phyloP scores from a whole-genome alignment of 2,329 filamentous ascomycete genomes.

The Pseudogymnoascus sp. region DNA sequence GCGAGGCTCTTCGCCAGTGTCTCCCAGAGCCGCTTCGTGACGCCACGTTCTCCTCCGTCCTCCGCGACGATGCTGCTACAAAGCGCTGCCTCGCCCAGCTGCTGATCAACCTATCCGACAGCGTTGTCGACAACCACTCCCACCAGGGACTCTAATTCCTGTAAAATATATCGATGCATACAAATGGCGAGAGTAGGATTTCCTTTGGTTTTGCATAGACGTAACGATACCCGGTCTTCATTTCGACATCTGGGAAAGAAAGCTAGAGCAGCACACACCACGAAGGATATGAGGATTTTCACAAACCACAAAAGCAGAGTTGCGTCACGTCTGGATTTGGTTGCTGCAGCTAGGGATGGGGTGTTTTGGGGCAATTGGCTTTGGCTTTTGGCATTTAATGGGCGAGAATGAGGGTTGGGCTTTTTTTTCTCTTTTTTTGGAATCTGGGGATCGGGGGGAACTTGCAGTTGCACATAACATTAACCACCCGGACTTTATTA shows the following conservation, averaged over 20 bases:
- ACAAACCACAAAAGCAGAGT: slow-evolving; percentile 6
- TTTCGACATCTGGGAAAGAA: slow-evolving; percentile 16
- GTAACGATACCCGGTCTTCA: slow-evolving; percentile 27
- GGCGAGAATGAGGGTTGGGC: background rate
- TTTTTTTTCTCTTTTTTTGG: background rate
- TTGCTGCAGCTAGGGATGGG: slow-evolving; percentile 4
- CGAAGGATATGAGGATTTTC: slow-evolving; percentile 6
- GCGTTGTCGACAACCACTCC: slow-evolving; percentile 45
- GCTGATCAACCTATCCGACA: slow-evolving; percentile 91
- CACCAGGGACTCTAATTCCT: slow-evolving; percentile 26
- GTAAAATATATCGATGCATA: slow-evolving; percentile 21
- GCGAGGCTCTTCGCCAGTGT: slow-evolving; percentile 90
- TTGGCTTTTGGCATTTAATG: background rate
- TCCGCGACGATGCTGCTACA: slow-evolving; percentile 92
- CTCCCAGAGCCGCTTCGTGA: slow-evolving; percentile 97
- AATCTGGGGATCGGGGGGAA: background rate
- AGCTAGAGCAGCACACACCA: slow-evolving; percentile 9
- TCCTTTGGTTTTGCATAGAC: slow-evolving; percentile 28
- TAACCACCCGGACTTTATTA: background rate
- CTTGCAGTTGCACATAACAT: slow-evolving; percentile 5
- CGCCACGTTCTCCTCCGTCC: slow-evolving; percentile 91
- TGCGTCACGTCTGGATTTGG: background rate
- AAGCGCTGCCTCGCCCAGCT: slow-evolving; percentile 97
- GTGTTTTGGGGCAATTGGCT: slow-evolving; percentile 2
- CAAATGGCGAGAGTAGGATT: slow-evolving; percentile 19